Percentiles rank a stretch among this genome's conserved stretches.
phyloP scores from a whole-genome alignment of 352 stramenopile species.

The Achlya hypogyna region DNA sequence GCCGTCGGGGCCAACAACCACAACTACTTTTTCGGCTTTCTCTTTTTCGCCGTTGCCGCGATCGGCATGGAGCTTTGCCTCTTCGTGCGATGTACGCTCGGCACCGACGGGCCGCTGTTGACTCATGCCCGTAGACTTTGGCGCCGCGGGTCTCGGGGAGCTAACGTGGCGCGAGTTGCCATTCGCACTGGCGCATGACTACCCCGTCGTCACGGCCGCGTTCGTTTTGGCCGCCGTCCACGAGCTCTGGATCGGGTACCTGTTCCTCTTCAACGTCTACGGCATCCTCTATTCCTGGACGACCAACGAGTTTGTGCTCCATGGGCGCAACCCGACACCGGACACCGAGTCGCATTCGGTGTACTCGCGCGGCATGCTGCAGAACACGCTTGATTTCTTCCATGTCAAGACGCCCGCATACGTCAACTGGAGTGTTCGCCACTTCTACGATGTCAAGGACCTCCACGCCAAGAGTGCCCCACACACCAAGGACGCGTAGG shows the following conservation, averaged over 20 bases:
- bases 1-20: slow-evolving; percentile 94
- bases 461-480: background rate
- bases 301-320: slow-evolving; percentile 62
- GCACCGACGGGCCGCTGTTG: background rate
- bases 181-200: slow-evolving; percentile 52
- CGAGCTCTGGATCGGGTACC: slow-evolving; percentile 62
- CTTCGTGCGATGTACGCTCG: slow-evolving; percentile 30
- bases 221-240: slow-evolving; percentile 44
- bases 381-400: slow-evolving; percentile 58
- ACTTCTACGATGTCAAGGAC: slow-evolving; percentile 3
- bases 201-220: slow-evolving; percentile 48
- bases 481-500: background rate
- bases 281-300: slow-evolving; percentile 48
- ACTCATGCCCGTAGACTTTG: slow-evolving; percentile 5
- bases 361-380: slow-evolving; percentile 48
- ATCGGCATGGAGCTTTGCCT: slow-evolving; percentile 43
- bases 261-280: slow-evolving; percentile 59
- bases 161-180: slow-evolving; percentile 23
- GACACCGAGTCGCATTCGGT: slow-evolving; percentile 6
- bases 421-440: slow-evolving; percentile 39
- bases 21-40: slow-evolving; percentile 89
- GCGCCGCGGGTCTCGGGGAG: background rate
- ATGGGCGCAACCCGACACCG: slow-evolving; percentile 47
- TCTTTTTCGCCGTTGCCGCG: slow-evolving; percentile 55
- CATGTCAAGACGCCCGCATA: slow-evolving; percentile 25